Percentiles rank a stretch among this genome's conserved stretches.
These are phyloP conservation scores for Cercis canadensis DNA, from an alignment of 306 rosid genomes.

Conservation along the genomic window DNA sequence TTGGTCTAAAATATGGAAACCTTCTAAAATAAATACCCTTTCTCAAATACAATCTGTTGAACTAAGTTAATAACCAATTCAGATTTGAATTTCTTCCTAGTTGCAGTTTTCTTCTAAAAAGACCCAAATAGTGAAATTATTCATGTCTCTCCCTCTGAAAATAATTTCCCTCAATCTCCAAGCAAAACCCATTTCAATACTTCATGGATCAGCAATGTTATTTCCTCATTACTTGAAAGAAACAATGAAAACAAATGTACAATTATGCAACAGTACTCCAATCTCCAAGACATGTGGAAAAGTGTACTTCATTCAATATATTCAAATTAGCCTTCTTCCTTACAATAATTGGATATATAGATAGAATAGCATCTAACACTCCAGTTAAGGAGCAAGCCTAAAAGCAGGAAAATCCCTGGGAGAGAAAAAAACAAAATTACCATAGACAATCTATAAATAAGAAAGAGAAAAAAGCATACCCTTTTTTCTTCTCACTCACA, in stretches of 20 bases:
- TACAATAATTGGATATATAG: slow-evolving; percentile 44
- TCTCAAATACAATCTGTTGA: not conserved
- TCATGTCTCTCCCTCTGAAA: not conserved
- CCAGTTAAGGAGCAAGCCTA: slow-evolving; percentile 42
- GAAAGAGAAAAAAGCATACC: slow-evolving; percentile 40
- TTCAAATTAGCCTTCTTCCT: slow-evolving; percentile 42
- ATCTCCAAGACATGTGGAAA: slow-evolving; percentile 11
- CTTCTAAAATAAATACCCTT: not conserved
- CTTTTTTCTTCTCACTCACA: slow-evolving; percentile 28
- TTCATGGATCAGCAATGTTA: slow-evolving; percentile 26
- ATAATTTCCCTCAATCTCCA: slow-evolving; percentile 1
- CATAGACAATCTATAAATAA: slow-evolving; percentile 43
- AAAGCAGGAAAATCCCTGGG: slow-evolving; percentile 34
- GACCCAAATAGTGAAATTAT: no score
- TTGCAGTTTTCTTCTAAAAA: not conserved
- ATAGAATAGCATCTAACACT: slow-evolving; percentile 40
- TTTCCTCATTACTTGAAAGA: slow-evolving; percentile 21
- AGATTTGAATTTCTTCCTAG: not conserved
- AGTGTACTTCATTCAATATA: slow-evolving; percentile 40
- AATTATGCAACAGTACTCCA: not conserved
- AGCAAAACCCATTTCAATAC: slow-evolving; percentile 27
- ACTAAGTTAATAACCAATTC: not conserved
- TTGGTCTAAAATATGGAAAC: not conserved
- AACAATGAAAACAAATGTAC: slow-evolving; percentile 16
- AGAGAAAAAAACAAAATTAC: slow-evolving; percentile 33